Evolutionary conservation across 2,329 filamentous ascomycete species (phyloP), one percentile per base, ranked within the genome.

Genomic region (Teratosphaeriaceae sp.): DNA sequence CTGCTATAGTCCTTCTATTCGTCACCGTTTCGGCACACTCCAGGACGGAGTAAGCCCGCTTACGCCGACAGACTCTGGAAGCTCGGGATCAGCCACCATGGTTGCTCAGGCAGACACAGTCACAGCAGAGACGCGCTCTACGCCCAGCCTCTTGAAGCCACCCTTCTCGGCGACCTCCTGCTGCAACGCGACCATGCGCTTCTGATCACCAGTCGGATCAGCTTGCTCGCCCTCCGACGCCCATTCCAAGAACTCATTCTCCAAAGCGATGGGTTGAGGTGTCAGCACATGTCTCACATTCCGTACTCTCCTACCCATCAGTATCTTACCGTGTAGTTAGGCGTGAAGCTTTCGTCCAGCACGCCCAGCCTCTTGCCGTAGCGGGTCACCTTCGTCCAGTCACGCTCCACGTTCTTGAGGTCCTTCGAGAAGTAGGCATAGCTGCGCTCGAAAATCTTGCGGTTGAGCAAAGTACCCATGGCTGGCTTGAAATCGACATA

Each of bases 371-470:
- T 72, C 72, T 87, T 85, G 23, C 84, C 84, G 59, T 88, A 88
- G 50, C 71, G 73, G 35, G 84, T 88, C 9, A 88, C 85, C 72
- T 88, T 88, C 45, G 73, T 65, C 84, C 84, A 88, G 67, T 88
- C 84, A 37, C 85, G 76, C 41, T 64, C 53, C 5, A 88, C 84
- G 52, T 88, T 88, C 75, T 85, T 82, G 51, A 88, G 59, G 52
- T 88, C 83, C 50, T 74, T 74, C 45, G 79, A 84, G 63, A 88
- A 85, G 71, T 87, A 88, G 16, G 84, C 83, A 56, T 78, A 88
- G 54, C 79, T 84, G 47, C 84, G 79, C 73, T 88, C 83, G 56
- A 85, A 88, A 64, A 88, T 87, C 73, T 87, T 86, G 55, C 78
- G 75, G 70, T 88, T 86, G 44, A 87, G 75, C 1, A 69, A 58